Conservation (phyloP, 805 yeast genomes). For the Metschnikowia proteae region DNA sequence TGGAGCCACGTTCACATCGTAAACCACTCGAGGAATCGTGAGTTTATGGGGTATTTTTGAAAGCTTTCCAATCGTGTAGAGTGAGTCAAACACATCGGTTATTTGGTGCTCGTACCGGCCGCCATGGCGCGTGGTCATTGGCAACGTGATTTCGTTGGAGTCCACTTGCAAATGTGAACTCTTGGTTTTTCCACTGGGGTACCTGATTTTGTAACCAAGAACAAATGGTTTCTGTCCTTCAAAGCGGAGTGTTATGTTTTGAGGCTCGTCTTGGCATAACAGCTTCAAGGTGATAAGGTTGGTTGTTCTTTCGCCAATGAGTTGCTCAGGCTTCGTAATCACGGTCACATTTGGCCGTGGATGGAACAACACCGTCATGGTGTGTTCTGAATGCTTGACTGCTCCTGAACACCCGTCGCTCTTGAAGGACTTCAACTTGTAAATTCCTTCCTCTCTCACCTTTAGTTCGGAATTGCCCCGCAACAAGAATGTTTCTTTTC, state of each 20-base stretch:
- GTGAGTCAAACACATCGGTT: constrained; percentile 59
- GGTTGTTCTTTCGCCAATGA: neutral
- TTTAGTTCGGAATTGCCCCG: constrained; percentile 18
- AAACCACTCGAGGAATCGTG: constrained; percentile 21
- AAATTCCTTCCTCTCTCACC: constrained; percentile 41
- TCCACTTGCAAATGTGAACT: constrained; percentile 31
- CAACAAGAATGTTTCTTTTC: constrained; percentile 7
- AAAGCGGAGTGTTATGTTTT: constrained; percentile 36
- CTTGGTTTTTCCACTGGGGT: constrained; percentile 53
- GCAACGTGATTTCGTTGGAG: constrained; percentile 26
- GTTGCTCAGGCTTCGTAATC: constrained; percentile 18
- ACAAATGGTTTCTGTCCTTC: constrained; percentile 64
- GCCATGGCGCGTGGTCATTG: constrained; percentile 37
- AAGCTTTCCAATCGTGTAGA: constrained; percentile 46
- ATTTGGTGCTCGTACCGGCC: constrained; percentile 66
- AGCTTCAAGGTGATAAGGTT: constrained; percentile 22
- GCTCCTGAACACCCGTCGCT: constrained; percentile 47
- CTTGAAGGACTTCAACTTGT: constrained; percentile 35
- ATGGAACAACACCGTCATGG: constrained; percentile 22
- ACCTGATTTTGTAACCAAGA: constrained; percentile 59
- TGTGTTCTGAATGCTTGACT: constrained; percentile 15
- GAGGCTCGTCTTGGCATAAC: constrained; percentile 30
- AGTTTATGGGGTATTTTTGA: constrained; percentile 3
- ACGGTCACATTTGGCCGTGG: constrained; percentile 20
- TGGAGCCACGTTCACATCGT: constrained; percentile 61